Evolutionary conservation across 176 grass and related monocot genomes (phyloP).

Genomic region (Pontederia crassipes): DNA sequence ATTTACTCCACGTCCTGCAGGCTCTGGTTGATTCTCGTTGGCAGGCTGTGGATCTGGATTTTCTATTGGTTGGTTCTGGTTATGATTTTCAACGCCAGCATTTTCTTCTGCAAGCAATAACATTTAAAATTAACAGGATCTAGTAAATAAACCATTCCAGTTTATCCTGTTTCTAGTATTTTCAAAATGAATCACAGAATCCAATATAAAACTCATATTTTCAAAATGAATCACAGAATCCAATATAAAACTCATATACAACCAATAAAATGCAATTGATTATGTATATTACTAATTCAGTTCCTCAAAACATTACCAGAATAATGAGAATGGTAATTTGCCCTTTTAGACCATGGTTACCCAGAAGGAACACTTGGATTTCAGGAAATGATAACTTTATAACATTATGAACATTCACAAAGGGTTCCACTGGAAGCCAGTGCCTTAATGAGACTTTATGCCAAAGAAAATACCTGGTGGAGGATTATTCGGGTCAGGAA

Average conservation of each 20-base stretch:
- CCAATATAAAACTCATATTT: too few species aligned
- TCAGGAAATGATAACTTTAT: too few species aligned
- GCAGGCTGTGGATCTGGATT: constrained; percentile 45
- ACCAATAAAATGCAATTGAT: too few species aligned
- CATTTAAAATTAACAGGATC: not conserved
- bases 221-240: not conserved
- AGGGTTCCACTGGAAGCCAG: constrained; percentile 1
- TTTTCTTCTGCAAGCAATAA: constrained; percentile 28
- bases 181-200: not conserved
- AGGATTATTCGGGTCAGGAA: constrained; percentile 34
- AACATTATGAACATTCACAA: not conserved
- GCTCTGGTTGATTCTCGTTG: constrained; percentile 42
- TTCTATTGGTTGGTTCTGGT: constrained; percentile 38
- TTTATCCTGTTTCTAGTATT: not conserved
- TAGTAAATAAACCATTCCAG: not conserved
- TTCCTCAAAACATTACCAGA: too few species aligned
- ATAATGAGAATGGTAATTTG: too few species aligned
- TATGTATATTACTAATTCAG: too few species aligned
- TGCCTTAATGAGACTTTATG: not conserved
- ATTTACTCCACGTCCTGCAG: constrained; percentile 31
- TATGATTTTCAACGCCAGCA: constrained; percentile 19
- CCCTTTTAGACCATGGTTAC: too few species aligned
- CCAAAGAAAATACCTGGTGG: constrained; percentile 29
- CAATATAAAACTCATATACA: too few species aligned
- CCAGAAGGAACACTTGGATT: too few species aligned